Conservation (phyloP, 2,329 filamentous ascomycete species). For the Phyllosticta ampelicida region DNA sequence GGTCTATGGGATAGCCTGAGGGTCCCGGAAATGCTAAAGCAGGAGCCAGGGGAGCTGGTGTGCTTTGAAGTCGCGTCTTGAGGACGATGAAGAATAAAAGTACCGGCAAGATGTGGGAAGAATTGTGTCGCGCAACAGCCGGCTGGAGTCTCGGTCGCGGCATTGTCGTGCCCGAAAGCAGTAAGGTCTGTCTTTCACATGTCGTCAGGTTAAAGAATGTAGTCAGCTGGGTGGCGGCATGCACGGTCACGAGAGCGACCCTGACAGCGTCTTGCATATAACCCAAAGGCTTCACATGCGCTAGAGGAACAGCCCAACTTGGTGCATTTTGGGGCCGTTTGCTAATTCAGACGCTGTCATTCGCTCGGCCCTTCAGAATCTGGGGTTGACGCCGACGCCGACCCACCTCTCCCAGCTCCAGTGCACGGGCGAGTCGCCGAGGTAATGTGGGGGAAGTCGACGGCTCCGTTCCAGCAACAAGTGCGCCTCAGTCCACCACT, state of each 20-base stretch:
- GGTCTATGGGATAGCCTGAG: neutral
- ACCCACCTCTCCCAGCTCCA: constrained; percentile 2
- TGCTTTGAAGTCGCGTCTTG: neutral
- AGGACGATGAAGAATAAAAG: neutral
- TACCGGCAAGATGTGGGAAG: neutral
- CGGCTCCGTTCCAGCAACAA: neutral
- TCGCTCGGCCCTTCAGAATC: constrained; percentile 4
- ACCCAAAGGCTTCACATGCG: constrained; percentile 5
- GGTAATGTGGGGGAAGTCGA: constrained; percentile 8
- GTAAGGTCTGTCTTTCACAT: constrained; percentile 6
- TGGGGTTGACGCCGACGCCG: constrained; percentile 8
- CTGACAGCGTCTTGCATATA: neutral
- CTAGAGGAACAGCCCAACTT: neutral
- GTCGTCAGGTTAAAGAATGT: neutral
- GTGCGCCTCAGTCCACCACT: neutral
- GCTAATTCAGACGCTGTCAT: constrained; percentile 3
- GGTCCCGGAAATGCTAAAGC: neutral
- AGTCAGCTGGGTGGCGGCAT: constrained; percentile 5
- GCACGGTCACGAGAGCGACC: constrained; percentile 8
- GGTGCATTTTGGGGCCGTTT: constrained; percentile 5
- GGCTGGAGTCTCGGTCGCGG: neutral
- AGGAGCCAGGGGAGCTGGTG: neutral
- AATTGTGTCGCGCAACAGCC: neutral
- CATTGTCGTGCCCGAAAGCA: neutral
- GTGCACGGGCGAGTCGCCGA: constrained; percentile 10